These are phyloP conservation scores for Cyclospora cayetanensis DNA, from an alignment of 169 alveolate genomes.

Conservation along the genomic window DNA sequence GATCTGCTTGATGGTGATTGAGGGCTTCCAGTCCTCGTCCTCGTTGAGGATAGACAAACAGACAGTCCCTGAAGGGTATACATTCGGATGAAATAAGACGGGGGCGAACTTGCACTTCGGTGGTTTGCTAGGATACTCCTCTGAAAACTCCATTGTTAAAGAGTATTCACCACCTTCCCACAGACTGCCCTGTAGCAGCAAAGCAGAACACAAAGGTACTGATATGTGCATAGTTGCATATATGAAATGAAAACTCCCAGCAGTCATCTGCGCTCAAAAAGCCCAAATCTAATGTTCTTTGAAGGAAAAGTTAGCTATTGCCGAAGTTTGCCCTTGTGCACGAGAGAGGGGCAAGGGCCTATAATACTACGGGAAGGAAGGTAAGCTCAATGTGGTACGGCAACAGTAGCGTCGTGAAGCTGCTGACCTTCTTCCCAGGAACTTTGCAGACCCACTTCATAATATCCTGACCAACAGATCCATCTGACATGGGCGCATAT, in stretches of 20 bases:
- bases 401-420: background rate
- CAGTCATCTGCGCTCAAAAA: background rate
- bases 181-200: constrained; percentile 81
- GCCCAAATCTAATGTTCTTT: background rate
- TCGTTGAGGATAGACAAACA: constrained; percentile 98
- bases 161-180: constrained; percentile 99
- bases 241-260: too few species aligned
- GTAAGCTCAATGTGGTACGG: background rate
- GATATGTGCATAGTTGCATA: background rate
- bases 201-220: background rate
- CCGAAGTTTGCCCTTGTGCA: too few species aligned
- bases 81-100: constrained; percentile 98
- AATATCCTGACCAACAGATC: constrained; percentile 89
- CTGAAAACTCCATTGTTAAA: constrained; percentile 97
- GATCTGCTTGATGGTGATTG: constrained; percentile 97
- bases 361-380: background rate
- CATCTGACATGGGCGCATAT: constrained; percentile 93
- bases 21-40: constrained; percentile 99
- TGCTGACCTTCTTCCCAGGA: constrained; percentile 95
- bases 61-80: constrained; percentile 98
- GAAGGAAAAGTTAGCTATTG: too few species aligned
- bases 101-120: constrained; percentile 98
- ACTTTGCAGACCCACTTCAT: constrained; percentile 97
- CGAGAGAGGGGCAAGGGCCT: background rate
- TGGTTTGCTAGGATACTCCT: constrained; percentile 99